Conservation (phyloP, 164 flowering plant genomes). For the Sextonia rubra region DNA sequence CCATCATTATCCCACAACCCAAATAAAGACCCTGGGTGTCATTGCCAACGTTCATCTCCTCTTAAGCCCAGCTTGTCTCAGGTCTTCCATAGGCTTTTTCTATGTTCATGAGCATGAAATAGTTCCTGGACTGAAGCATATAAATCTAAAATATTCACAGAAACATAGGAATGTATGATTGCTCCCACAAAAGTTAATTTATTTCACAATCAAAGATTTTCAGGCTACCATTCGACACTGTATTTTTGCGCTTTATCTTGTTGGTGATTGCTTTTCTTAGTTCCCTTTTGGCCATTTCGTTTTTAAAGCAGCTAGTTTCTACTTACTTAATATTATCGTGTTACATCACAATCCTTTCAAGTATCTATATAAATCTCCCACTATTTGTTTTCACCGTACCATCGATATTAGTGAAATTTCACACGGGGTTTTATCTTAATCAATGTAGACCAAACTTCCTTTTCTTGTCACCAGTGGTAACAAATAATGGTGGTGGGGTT, state of each 20-base stretch:
- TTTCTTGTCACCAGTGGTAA: neutral
- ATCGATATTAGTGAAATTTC: neutral
- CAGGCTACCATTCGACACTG: neutral
- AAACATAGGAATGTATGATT: neutral
- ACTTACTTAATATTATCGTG: neutral
- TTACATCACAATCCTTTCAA: neutral
- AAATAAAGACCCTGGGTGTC: too few species aligned
- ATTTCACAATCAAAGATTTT: neutral
- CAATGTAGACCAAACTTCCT: neutral
- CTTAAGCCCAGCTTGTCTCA: too few species aligned
- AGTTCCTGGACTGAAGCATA: neutral
- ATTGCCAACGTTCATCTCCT: too few species aligned
- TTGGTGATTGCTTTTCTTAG: neutral
- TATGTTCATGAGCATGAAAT: neutral
- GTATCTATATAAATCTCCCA: neutral
- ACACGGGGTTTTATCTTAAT: neutral
- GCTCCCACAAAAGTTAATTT: neutral
- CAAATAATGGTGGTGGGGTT: neutral
- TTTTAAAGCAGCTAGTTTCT: neutral
- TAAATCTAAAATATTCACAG: too few species aligned
- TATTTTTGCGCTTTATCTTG: neutral
- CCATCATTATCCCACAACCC: too few species aligned
- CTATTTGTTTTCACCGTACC: neutral
- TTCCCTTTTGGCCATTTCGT: neutral
- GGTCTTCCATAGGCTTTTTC: too few species aligned